phyloP scores from a whole-genome alignment of 352 stramenopile genomes.

The Globisporangium cylindrosporum region DNA sequence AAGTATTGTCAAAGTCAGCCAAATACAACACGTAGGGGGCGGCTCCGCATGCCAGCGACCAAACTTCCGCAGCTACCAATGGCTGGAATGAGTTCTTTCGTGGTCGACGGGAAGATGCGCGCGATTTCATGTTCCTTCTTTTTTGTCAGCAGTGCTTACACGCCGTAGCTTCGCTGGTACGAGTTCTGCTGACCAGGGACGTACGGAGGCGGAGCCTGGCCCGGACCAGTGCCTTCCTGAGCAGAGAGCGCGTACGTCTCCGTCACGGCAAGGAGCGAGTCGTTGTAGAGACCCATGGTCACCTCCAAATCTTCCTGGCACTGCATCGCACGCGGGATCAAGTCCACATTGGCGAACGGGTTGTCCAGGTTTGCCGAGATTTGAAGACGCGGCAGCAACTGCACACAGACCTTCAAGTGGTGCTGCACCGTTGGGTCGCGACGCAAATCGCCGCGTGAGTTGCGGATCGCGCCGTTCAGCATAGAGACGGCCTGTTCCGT shows the following conservation, averaged over 20 bases:
- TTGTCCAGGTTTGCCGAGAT: slow-evolving; percentile 90
- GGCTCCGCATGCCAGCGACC: neutral
- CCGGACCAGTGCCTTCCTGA: slow-evolving; percentile 47
- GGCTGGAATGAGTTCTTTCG: slow-evolving; percentile 8
- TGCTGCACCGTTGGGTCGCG: slow-evolving; percentile 80
- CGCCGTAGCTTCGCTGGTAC: slow-evolving; percentile 86
- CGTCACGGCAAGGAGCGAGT: slow-evolving; percentile 82
- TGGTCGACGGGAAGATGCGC: neutral
- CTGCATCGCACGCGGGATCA: slow-evolving; percentile 87
- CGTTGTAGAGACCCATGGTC: slow-evolving; percentile 88
- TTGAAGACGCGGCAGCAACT: slow-evolving; percentile 79
- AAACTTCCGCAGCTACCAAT: slow-evolving; percentile 18
- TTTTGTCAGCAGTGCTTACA: slow-evolving; percentile 31
- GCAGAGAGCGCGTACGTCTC: slow-evolving; percentile 84
- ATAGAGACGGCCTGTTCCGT: slow-evolving; percentile 80
- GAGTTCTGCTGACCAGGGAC: slow-evolving; percentile 88
- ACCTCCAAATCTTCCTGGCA: slow-evolving; percentile 85
- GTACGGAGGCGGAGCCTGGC: slow-evolving; percentile 73
- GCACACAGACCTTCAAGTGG: slow-evolving; percentile 85
- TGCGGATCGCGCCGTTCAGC: slow-evolving; percentile 78
- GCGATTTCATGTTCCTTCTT: slow-evolving; percentile 14
- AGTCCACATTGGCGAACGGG: slow-evolving; percentile 83
- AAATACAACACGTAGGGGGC: slow-evolving; percentile 10
- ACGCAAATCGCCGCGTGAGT: slow-evolving; percentile 74
- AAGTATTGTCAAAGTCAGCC: slow-evolving; percentile 17